Evolutionary conservation across 169 alveolate genomes (phyloP), one percentile per base, ranked within the genome.

Genomic region (Plasmodium chabaudi): DNA sequence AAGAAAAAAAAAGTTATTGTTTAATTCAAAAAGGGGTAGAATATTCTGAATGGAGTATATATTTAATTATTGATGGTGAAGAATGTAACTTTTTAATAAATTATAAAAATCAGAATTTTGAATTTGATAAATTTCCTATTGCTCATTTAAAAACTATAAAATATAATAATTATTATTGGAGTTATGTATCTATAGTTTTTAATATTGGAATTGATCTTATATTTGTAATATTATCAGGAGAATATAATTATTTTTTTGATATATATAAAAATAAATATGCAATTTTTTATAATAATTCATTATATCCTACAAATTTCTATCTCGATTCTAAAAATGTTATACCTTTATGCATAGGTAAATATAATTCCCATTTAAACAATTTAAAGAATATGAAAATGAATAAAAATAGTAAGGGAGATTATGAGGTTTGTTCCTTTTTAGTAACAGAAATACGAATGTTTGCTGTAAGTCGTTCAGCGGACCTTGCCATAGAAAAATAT

Each of bases 221-320:
- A 53, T 82, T 67, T 55, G 44, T 82, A 7, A 27, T 82, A 27
- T 46, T 82, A 82, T 25, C 90, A 15, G 90, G 90, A 67, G 23
- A 65, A 19, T 61, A 49, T 55, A 49, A 12, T 21, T 82, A 67
- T 59, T 82, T 82, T 47, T 34, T 67, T 13, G 15, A 68, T 0
- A 9, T 5, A 51, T 55, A 44, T 21, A 82, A 68, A 53, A 56
- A 68, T 53, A 13, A 13, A 7, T 82, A 82, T 55, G 56, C 65
- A 23, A 82, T 82, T 19, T 82, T 82, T 68, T 82, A 82, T 49
- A 67, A 71, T 13, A 67, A n/a, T 55, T 46, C 42, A 0, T 25
- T 82, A 67, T 82, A 67, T 67, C 84, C 90, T 7, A 82, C 90
- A 5, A 82, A 82, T 19, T 67, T 82, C 44, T 82, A 51, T 53